A percentile compares a stretch with the other conserved stretches of the same genome.
Evolutionary conservation across 495 filamentous ascomycete genomes (phyloP).

Genomic region (Penicillium maclennaniae): DNA sequence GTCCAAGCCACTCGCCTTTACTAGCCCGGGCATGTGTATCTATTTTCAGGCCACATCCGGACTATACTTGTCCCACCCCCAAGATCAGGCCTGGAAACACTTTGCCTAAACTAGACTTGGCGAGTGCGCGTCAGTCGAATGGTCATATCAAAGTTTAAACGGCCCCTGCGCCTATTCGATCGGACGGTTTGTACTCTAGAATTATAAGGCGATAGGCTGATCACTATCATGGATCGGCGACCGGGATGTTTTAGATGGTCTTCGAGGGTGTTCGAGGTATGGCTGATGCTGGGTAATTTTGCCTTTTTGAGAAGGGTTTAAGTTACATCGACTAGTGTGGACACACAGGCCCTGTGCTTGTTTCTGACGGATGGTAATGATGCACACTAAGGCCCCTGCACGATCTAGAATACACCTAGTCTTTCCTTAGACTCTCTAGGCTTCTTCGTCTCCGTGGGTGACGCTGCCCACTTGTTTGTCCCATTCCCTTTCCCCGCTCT

Average conservation of each 20-base stretch:
- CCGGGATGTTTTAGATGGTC: neutral
- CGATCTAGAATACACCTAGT: neutral
- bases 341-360: slow-evolving; percentile 3
- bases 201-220: slow-evolving; percentile 2
- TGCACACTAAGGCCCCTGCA: neutral
- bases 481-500: neutral
- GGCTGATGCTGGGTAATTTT: slow-evolving; percentile 15
- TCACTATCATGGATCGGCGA: slow-evolving; percentile 8
- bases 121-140: neutral
- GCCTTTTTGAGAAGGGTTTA: slow-evolving; percentile 14
- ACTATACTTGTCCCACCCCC: neutral
- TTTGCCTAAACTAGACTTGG: neutral
- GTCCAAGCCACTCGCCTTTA: neutral
- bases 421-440: neutral
- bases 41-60: neutral
- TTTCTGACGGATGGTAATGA: neutral
- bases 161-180: neutral
- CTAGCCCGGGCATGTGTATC: neutral
- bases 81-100: neutral
- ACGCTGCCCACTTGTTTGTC: neutral
- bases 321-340: slow-evolving; percentile 10
- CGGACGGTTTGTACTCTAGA: neutral
- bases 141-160: neutral
- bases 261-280: neutral
- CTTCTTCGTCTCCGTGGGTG: neutral